Base-by-base conservation (phyloP, 129 eudicot genomes). In the Rutidosis leptorrhynchoides region DNA sequence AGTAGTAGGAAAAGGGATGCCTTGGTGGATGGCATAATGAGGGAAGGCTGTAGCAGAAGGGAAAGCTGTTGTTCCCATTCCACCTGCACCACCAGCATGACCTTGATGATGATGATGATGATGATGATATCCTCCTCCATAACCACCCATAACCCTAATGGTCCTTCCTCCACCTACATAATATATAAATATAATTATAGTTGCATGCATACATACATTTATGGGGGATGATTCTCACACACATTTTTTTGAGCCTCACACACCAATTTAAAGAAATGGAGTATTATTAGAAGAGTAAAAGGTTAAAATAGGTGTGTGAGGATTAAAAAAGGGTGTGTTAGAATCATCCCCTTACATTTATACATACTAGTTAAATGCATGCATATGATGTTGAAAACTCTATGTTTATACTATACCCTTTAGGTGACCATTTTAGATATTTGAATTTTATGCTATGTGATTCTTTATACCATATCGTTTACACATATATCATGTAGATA, bases 21-120 rank as follows among this genome's bases (percentile, higher is more conserved):
- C 98, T 88, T 87, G 98, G 80, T 87, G 98, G 85, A 91, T 85
- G 70, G 96, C 89, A 81, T 91, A 91, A 83, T 91, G 98, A 79
- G 96, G 94, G 81, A 83, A 87, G 74, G 92, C 83, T 74, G 97
- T 70, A 69, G 97, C 88, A 32, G 95, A 83, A 68, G 90, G 74
- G 77, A 82, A 86, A 77, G 94, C 81, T 52, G 89, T 80, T 63
- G 89, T 67, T 64, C 75, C 84, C 59, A 71, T 76, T 45, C 94
- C 84, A 65, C 79, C 76, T 48, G 73, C 73, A 56, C 74, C 77
- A 53, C 40, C 73, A 35, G 53, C 73, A 68, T 75, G 80, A 75
- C 68, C 74, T 67, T 75, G 80, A 75, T 75, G n/a, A n/a, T n/a
- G n/a, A n/a, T n/a, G n/a, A n/a, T n/a, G 64, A 60, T 74, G 74